Evolutionary conservation across 805 yeast genomes (phyloP).

Genomic region (Metschnikowia orientalis): DNA sequence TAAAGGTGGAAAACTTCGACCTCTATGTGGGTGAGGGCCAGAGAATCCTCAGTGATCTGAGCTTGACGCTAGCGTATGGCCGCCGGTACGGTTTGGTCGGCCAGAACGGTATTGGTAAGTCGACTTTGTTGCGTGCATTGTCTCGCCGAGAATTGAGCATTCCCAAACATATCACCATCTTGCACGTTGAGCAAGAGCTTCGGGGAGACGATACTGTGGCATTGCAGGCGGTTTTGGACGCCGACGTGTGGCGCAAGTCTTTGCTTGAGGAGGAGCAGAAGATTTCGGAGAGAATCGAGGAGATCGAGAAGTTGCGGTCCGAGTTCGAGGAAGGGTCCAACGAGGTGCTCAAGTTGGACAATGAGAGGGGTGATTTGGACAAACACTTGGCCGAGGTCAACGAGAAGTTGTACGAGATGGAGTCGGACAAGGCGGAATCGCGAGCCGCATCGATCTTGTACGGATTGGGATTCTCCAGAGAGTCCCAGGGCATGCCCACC

Average conservation of each 20-base stretch:
- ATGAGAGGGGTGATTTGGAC: slow-evolving; percentile 85
- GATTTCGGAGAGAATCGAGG: slow-evolving; percentile 68
- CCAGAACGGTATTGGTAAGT: slow-evolving; percentile 99
- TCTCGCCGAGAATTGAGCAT: slow-evolving; percentile 90
- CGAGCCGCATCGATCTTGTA: slow-evolving; percentile 90
- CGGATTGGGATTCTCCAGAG: slow-evolving; percentile 91
- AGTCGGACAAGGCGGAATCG: slow-evolving; percentile 94
- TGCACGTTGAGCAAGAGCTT: slow-evolving; percentile 97
- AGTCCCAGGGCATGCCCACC: slow-evolving; percentile 77
- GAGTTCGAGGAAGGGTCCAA: slow-evolving; percentile 70
- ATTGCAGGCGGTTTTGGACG: slow-evolving; percentile 93
- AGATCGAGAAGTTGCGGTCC: slow-evolving; percentile 62
- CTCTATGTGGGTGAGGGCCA: slow-evolving; percentile 94
- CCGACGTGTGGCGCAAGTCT: slow-evolving; percentile 98
- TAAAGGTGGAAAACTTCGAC: slow-evolving; percentile 88
- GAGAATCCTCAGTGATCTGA: slow-evolving; percentile 84
- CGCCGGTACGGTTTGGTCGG: slow-evolving; percentile 97
- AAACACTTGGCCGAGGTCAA: slow-evolving; percentile 71
- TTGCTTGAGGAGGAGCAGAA: slow-evolving; percentile 71
- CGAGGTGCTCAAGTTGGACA: slow-evolving; percentile 75
- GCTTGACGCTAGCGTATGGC: slow-evolving; percentile 83
- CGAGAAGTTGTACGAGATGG: slow-evolving; percentile 86
- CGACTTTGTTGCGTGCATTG: slow-evolving; percentile 85
- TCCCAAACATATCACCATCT: slow-evolving; percentile 91
- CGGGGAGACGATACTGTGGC: slow-evolving; percentile 91